phyloP scores from a whole-genome alignment of 1,284 basidiomycete species.

The Ustilago hordei region DNA sequence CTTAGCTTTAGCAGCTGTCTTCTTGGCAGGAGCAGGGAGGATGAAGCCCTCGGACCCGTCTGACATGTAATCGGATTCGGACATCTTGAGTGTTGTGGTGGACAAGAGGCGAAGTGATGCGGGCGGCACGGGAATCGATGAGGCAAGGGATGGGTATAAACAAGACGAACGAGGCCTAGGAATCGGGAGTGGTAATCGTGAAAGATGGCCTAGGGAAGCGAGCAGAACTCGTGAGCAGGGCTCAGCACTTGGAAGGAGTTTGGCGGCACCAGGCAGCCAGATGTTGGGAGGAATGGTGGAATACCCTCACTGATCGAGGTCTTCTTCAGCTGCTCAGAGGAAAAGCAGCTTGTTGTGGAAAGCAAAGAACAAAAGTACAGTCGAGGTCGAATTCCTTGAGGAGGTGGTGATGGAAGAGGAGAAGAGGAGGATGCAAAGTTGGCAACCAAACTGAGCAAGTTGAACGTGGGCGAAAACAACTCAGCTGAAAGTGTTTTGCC shows the following conservation, averaged over 20 bases:
- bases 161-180: neutral
- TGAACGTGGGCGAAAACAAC: neutral
- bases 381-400: constrained; percentile 14
- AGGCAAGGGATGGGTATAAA: constrained; percentile 18
- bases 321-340: constrained; percentile 13
- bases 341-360: neutral
- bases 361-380: neutral
- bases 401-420: constrained; percentile 7
- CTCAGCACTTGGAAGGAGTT: constrained; percentile 16
- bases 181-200: neutral
- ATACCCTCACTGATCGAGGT: constrained; percentile 8
- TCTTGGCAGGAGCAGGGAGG: constrained; percentile 68
- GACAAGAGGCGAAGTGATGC: constrained; percentile 10
- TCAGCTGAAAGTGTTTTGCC: constrained; percentile 12
- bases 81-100: constrained; percentile 32
- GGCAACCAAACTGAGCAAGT: neutral
- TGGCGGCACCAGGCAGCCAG: constrained; percentile 49
- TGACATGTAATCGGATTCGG: constrained; percentile 40
- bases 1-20: constrained; percentile 70
- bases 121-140: neutral
- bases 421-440: constrained; percentile 1
- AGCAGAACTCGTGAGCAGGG: constrained; percentile 4
- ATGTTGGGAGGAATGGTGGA: constrained; percentile 34
- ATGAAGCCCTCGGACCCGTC: constrained; percentile 37
- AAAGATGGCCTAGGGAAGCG: constrained; percentile 8